Conservation (phyloP, 2,329 filamentous ascomycete genomes). For the Clonostachys rosea region DNA sequence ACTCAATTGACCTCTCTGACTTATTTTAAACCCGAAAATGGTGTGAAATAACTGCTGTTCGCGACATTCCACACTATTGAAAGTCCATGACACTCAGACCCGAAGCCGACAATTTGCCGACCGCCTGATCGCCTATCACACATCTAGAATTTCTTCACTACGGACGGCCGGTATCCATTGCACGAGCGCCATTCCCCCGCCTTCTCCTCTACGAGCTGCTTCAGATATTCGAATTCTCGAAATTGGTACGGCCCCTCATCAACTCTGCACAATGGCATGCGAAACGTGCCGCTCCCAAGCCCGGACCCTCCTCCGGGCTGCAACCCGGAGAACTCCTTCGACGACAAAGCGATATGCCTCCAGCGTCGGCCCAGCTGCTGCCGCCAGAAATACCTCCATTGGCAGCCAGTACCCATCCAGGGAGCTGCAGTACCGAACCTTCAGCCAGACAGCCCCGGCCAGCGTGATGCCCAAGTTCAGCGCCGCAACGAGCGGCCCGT, state of each 20-base stretch:
- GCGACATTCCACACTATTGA: no score
- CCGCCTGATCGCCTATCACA: neutral
- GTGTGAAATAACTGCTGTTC: no score
- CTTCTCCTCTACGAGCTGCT: no score
- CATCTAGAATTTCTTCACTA: neutral
- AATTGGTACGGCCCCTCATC: neutral
- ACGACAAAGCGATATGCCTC: constrained; percentile 6
- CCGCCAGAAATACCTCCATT: no score
- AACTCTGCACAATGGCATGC: constrained; percentile 34
- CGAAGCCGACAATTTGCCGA: neutral
- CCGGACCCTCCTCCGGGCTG: constrained; percentile 27
- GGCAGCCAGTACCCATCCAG: no score
- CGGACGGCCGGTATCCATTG: no score
- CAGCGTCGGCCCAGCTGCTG: neutral
- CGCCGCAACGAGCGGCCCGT: constrained; percentile 38
- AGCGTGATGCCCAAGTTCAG: constrained; percentile 26
- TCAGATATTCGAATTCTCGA: no score
- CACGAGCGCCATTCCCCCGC: no score
- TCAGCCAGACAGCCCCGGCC: constrained; percentile 25
- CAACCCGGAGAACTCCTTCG: constrained; percentile 14
- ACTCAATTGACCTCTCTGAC: no score
- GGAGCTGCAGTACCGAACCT: constrained; percentile 17
- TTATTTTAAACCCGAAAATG: no score
- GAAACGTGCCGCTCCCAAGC: constrained; percentile 41
- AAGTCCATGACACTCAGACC: no score